Base-by-base conservation (phyloP, 2,329 filamentous ascomycete species). In the Scedosporium dehoogii region DNA sequence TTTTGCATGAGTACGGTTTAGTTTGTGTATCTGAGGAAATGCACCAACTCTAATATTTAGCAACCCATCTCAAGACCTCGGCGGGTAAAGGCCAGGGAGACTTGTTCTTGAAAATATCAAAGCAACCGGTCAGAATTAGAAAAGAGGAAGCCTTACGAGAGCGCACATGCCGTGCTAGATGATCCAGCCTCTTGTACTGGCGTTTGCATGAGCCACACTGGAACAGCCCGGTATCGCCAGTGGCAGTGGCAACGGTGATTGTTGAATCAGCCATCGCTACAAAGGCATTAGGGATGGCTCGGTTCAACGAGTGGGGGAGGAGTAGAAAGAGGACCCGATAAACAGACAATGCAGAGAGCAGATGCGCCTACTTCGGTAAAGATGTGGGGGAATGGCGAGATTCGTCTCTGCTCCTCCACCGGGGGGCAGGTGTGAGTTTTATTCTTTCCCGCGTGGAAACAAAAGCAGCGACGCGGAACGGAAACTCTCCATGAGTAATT, bases 181-280 rank as follows among this genome's bases (percentile, higher is more conserved):
- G 80, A 68, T 83, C 81, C 2, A 80, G 80, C 12, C 80, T 76
- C 42, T 79, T 81, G 66, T 83, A 83, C 21, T 79, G 74, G 64
- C 75, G 74, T 58, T 78, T 75, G 66, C 80, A 83, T 3, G 64
- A 66, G 16, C 67, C 70, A 27, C 70, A 71, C 44, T 71, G 70
- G 63, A 70, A 71, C 9, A 61, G 59, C n/a, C 46, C 46, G 14
- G 59, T 12, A 29, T 61, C 59, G 5, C 44, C 27, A 59, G 55
- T 21, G 46, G 18, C 21, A 46, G 38, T 55, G 48, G 18, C 23
- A 14, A 10, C n/a, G 21, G 29, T 29, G 23, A 48, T 25, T 48
- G 21, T 25, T 14, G 12, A 9, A 10, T 53, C 48, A 27, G 42
- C n/a, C 58, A 60, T 60, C 1, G 44, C 51, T 23, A 29, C 29